Conservation (phyloP, 495 filamentous ascomycete genomes). For the Penicillium coprophilum region DNA sequence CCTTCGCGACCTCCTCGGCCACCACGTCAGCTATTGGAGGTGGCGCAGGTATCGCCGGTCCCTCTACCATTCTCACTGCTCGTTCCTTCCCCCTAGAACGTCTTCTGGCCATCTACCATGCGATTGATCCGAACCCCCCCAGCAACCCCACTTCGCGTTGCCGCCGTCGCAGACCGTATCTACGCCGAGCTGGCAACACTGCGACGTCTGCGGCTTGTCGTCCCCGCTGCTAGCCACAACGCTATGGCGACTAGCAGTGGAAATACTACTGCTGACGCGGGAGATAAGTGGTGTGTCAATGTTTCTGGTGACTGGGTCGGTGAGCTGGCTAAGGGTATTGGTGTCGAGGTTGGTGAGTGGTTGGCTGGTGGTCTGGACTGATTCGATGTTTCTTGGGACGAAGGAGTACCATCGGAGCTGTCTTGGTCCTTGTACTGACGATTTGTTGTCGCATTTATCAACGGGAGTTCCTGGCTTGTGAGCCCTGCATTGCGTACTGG, state of each 20-base stretch:
- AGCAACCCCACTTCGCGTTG: conserved; percentile 47
- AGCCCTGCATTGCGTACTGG: conserved; percentile 11
- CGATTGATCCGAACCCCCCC: conserved; percentile 68
- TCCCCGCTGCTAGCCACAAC: conserved; percentile 53
- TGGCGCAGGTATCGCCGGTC: conserved; percentile 55
- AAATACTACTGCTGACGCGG: conserved; percentile 42
- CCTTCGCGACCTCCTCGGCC: conserved; percentile 42
- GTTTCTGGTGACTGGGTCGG: conserved; percentile 50
- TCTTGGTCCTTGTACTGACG: background rate
- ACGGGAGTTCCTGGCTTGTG: conserved; percentile 9
- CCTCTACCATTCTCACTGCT: conserved; percentile 67
- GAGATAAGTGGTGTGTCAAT: conserved; percentile 51
- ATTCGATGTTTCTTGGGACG: background rate
- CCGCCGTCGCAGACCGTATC: conserved; percentile 57
- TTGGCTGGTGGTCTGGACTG: conserved; percentile 48
- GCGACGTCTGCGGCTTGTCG: conserved; percentile 71
- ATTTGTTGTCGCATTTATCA: conserved; percentile 4
- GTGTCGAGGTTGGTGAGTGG: conserved; percentile 51
- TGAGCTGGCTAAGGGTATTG: conserved; percentile 48
- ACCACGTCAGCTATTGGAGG: conserved; percentile 40
- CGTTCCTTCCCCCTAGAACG: conserved; percentile 86
- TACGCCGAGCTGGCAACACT: conserved; percentile 78
- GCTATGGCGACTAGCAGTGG: conserved; percentile 35
- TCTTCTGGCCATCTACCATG: conserved; percentile 81
- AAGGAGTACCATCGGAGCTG: background rate